Conservation (phyloP, 768 basidiomycete species). For the Mrakia gelida region DNA sequence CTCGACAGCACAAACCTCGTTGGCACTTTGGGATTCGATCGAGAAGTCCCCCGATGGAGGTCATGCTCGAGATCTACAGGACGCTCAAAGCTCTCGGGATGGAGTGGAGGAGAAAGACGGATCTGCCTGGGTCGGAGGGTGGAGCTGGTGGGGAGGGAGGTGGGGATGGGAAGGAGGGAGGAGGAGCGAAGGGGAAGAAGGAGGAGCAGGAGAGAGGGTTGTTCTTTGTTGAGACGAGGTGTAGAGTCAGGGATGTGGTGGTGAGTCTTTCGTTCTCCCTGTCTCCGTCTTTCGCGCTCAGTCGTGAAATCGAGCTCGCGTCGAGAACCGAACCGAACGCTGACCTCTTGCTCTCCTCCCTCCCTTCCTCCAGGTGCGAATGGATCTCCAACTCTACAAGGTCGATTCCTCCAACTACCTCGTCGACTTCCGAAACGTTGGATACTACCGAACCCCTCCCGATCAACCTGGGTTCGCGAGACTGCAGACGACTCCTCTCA, state of each 20-base stretch:
- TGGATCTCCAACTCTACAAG: constrained; percentile 96
- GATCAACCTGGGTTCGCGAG: constrained; percentile 53
- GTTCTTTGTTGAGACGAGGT: constrained; percentile 91
- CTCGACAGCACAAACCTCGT: constrained; percentile 60
- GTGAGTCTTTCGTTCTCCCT: constrained; percentile 52
- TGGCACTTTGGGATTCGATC: constrained; percentile 99
- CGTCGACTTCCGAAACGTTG: constrained; percentile 97
- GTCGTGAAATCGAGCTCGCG: neutral
- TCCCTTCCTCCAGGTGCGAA: constrained; percentile 61
- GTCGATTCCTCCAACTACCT: constrained; percentile 94
- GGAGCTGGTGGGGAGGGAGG: constrained; percentile 64
- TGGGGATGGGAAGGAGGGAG: constrained; percentile 52
- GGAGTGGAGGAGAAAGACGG: constrained; percentile 94
- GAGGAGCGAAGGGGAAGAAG: constrained; percentile 44
- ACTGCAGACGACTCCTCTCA: constrained; percentile 38
- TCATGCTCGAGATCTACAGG: constrained; percentile 96
- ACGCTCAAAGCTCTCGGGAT: constrained; percentile 84
- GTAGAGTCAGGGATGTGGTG: constrained; percentile 83
- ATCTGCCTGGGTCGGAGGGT: constrained; percentile 45
- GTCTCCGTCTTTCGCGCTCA: neutral
- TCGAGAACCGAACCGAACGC: neutral
- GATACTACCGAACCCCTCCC: constrained; percentile 59
- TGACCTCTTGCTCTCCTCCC: neutral
- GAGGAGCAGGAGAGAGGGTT: constrained; percentile 53
- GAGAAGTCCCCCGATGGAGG: constrained; percentile 89